Conservation (phyloP, 306 rosid species). For the Cicer arietinum region DNA sequence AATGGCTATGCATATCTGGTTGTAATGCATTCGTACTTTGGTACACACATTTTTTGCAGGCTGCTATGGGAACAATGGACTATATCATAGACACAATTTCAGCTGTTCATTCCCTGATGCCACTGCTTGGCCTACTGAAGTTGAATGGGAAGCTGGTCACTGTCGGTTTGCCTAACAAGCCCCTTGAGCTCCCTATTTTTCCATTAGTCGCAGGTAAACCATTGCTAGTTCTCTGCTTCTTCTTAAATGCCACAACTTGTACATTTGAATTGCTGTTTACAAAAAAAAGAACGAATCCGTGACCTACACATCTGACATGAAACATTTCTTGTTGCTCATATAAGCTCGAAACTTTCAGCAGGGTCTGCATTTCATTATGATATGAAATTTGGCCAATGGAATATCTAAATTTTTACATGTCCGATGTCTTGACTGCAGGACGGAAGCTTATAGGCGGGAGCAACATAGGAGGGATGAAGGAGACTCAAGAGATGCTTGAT, state of each 20-base stretch:
- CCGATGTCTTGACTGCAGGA: slow-evolving; percentile 50
- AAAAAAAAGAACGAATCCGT: background rate
- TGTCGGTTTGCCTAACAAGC: slow-evolving; percentile 79
- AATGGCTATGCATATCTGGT: slow-evolving; percentile 4
- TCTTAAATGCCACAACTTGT: background rate
- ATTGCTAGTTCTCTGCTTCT: background rate
- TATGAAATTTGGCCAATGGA: background rate
- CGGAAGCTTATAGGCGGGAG: slow-evolving; percentile 90
- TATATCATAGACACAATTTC: slow-evolving; percentile 87
- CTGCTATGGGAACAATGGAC: slow-evolving; percentile 79
- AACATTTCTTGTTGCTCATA: background rate
- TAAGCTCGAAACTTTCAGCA: background rate
- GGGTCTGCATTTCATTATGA: background rate
- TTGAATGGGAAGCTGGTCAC: slow-evolving; percentile 82
- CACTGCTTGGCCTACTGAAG: slow-evolving; percentile 78
- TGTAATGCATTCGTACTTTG: background rate
- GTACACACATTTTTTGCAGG: slow-evolving; percentile 51
- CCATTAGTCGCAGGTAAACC: slow-evolving; percentile 68
- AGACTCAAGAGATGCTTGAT: slow-evolving; percentile 97
- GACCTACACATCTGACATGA: background rate
- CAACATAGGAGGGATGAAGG: slow-evolving; percentile 85
- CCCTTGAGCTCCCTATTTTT: slow-evolving; percentile 74
- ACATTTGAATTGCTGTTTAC: slow-evolving; percentile 11
- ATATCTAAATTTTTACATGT: slow-evolving; percentile 13
- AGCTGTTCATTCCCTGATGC: slow-evolving; percentile 73